phyloP scores from a whole-genome alignment of 164 flowering plant genomes.

The Akebia trifoliata region DNA sequence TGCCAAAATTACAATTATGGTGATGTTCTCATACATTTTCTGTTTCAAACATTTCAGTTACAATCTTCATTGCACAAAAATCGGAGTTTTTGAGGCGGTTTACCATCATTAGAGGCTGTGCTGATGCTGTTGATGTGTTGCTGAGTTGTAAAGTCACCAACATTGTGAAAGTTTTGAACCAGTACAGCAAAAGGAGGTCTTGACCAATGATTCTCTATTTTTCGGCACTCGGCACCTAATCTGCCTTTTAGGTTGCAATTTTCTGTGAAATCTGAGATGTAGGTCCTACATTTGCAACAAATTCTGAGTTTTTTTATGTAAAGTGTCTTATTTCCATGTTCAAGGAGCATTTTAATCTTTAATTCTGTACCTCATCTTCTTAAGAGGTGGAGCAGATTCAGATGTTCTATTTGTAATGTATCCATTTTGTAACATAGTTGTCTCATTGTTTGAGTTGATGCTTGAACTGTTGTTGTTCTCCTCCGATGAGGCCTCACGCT shows the following conservation, averaged over 20 bases:
- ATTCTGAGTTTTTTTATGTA: background rate
- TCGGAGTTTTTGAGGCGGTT: conserved; percentile 12
- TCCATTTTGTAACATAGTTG: conserved; percentile 40
- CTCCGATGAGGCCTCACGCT: conserved; percentile 64
- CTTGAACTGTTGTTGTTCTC: conserved; percentile 53
- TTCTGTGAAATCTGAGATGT: conserved; percentile 32
- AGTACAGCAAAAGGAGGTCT: conserved; percentile 66
- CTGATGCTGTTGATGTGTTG: conserved; percentile 21
- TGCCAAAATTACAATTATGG: background rate
- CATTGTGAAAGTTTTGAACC: conserved; percentile 40
- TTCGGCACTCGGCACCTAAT: conserved; percentile 22
- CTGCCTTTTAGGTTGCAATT: conserved; percentile 28
- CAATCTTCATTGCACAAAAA: background rate
- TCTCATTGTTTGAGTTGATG: conserved; percentile 60
- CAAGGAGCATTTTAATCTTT: background rate
- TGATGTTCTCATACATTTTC: background rate
- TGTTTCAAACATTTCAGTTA: conserved; percentile 9
- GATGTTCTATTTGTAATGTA: conserved; percentile 24
- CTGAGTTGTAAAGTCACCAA: conserved; percentile 23
- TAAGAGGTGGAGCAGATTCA: conserved; percentile 33
- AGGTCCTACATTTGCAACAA: conserved; percentile 29
- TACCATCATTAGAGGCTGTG: conserved; percentile 42
- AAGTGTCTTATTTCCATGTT: background rate
- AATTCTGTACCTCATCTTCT: conserved; percentile 69
- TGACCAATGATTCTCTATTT: conserved; percentile 28